A percentile compares a stretch with the other conserved stretches of the same genome.
These are phyloP conservation scores for Stereocaulon alpinum DNA, from an alignment of 495 filamentous ascomycete genomes.

Conservation along the genomic window DNA sequence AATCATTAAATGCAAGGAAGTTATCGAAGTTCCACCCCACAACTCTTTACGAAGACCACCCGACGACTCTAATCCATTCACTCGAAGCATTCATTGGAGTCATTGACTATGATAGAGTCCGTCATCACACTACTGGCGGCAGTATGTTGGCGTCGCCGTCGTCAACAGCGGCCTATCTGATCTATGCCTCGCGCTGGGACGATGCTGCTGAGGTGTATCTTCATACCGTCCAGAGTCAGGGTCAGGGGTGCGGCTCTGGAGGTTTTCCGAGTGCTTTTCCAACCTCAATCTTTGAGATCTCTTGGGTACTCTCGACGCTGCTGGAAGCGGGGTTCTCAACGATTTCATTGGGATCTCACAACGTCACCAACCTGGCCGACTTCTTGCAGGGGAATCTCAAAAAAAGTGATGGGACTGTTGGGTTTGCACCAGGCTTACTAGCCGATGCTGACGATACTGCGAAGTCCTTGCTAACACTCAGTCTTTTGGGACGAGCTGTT, in stretches of 20 bases:
- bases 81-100: slow-evolving; percentile 30
- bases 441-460: slow-evolving; percentile 41
- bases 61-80: slow-evolving; percentile 26
- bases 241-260: background rate
- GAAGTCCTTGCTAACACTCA: slow-evolving; percentile 29
- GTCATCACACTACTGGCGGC: slow-evolving; percentile 28
- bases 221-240: slow-evolving; percentile 1
- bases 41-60: slow-evolving; percentile 25
- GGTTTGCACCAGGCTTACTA: slow-evolving; percentile 22
- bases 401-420: background rate
- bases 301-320: slow-evolving; percentile 19
- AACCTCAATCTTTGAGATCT: slow-evolving; percentile 26
- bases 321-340: no score
- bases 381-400: background rate
- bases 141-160: slow-evolving; percentile 32
- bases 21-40: slow-evolving; percentile 23
- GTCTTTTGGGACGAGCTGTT: slow-evolving; percentile 19
- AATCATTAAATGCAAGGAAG: slow-evolving; percentile 23
- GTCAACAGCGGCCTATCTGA: slow-evolving; percentile 35
- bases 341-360: no score
- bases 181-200: slow-evolving; percentile 33
- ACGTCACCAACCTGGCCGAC: background rate
- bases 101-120: slow-evolving; percentile 22
- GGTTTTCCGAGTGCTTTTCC: slow-evolving; percentile 26
- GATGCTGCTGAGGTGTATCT: slow-evolving; percentile 29